phyloP scores from a whole-genome alignment of 1,284 basidiomycete genomes.

The Polyporus tsugae region DNA sequence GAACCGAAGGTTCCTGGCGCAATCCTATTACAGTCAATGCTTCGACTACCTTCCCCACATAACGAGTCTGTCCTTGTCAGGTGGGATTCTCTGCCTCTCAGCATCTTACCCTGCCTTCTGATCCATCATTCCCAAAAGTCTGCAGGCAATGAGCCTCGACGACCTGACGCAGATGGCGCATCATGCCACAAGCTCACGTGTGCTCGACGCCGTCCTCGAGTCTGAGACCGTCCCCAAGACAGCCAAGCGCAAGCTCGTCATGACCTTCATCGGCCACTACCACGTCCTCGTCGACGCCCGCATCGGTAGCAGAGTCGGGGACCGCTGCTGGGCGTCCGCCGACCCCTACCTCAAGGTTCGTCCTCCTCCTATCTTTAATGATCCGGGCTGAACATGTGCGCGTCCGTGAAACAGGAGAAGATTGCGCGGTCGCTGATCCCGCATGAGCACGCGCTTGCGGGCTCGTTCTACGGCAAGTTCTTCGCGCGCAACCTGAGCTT shows the following conservation, averaged over 20 bases:
- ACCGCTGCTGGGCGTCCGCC: conserved; percentile 85
- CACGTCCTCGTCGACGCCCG: conserved; percentile 84
- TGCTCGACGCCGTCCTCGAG: conserved; percentile 82
- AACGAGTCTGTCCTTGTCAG: conserved; percentile 74
- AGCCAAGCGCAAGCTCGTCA: conserved; percentile 75
- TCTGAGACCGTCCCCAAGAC: conserved; percentile 73
- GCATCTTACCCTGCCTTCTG: neutral
- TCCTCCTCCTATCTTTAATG: conserved; percentile 8
- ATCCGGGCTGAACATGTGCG: neutral
- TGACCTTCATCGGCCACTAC: conserved; percentile 80
- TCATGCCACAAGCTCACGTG: conserved; percentile 78
- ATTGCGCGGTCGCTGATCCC: conserved; percentile 82
- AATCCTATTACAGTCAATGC: conserved; percentile 82
- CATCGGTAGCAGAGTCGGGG: conserved; percentile 88
- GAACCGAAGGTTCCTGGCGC: conserved; percentile 88
- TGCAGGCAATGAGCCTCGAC: conserved; percentile 59
- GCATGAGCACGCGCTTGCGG: conserved; percentile 75
- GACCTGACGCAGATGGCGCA: conserved; percentile 75
- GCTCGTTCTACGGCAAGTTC: conserved; percentile 87
- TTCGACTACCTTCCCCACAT: conserved; percentile 71
- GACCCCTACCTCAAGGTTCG: conserved; percentile 90
- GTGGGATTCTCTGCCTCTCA: conserved; percentile 45
- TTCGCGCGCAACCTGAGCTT: conserved; percentile 84
- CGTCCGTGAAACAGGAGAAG: conserved; percentile 73
- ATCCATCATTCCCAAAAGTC: neutral